Evolutionary conservation across 805 yeast genomes (phyloP).

Genomic region (Metschnikowia lochheadii): DNA sequence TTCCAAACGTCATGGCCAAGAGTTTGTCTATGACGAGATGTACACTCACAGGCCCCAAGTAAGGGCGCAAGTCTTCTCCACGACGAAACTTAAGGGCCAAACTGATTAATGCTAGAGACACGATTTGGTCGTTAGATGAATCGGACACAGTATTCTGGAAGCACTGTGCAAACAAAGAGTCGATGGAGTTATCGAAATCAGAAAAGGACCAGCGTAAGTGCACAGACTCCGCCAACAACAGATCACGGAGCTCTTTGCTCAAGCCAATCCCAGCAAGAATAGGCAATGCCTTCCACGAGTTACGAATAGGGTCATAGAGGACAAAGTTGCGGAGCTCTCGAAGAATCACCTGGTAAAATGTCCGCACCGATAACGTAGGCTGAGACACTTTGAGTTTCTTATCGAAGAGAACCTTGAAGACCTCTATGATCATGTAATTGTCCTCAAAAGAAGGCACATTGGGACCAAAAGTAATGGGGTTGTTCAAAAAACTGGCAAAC

Average conservation of each 20-base stretch:
- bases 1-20: slow-evolving; percentile 19
- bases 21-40: slow-evolving; percentile 18
- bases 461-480: slow-evolving; percentile 31
- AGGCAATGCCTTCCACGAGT: slow-evolving; percentile 47
- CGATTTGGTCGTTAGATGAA: slow-evolving; percentile 18
- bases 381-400: slow-evolving; percentile 44
- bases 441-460: slow-evolving; percentile 24
- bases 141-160: slow-evolving; percentile 24
- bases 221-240: slow-evolving; percentile 25
- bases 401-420: slow-evolving; percentile 42
- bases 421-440: slow-evolving; percentile 42
- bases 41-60: slow-evolving; percentile 18
- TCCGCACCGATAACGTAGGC: slow-evolving; percentile 45
- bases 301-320: slow-evolving; percentile 23
- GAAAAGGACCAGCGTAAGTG: slow-evolving; percentile 31
- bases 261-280: slow-evolving; percentile 43
- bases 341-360: slow-evolving; percentile 37
- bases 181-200: slow-evolving; percentile 30
- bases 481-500: slow-evolving; percentile 41
- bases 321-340: slow-evolving; percentile 33
- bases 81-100: slow-evolving; percentile 30
- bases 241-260: slow-evolving; percentile 33
- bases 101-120: slow-evolving; percentile 31
- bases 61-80: slow-evolving; percentile 20
- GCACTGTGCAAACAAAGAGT: slow-evolving; percentile 26